Percentiles rank a stretch among this genome's conserved stretches.
phyloP scores from a whole-genome alignment of 2,329 filamentous ascomycete genomes.

The Aureobasidium subglaciale region DNA sequence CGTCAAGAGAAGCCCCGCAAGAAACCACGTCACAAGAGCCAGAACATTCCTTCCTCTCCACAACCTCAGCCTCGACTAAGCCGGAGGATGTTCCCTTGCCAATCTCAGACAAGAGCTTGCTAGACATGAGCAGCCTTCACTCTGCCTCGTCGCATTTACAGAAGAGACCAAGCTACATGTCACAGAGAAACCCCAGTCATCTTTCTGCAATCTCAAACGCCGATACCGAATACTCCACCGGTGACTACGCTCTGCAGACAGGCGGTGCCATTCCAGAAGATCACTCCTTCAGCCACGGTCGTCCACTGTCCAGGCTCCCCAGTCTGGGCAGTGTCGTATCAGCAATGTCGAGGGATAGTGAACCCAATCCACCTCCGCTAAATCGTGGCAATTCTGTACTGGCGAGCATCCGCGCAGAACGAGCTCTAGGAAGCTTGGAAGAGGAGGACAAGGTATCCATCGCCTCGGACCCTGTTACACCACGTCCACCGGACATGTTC shows the following conservation, averaged over 20 bases:
- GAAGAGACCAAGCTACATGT: slow-evolving; percentile 48
- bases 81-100: slow-evolving; percentile 10
- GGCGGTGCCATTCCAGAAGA: slow-evolving; percentile 61
- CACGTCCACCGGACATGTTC: slow-evolving; percentile 49
- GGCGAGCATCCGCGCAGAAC: slow-evolving; percentile 32
- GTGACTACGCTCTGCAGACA: slow-evolving; percentile 73
- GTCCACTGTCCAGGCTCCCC: slow-evolving; percentile 61
- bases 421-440: slow-evolving; percentile 37
- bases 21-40: background rate
- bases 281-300: slow-evolving; percentile 24
- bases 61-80: slow-evolving; percentile 4
- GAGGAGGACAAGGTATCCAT: slow-evolving; percentile 49
- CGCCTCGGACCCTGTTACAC: slow-evolving; percentile 57
- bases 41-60: slow-evolving; percentile 2
- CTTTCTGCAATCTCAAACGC: slow-evolving; percentile 58
- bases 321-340: slow-evolving; percentile 89
- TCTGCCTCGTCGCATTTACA: slow-evolving; percentile 22
- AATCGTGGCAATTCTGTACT: slow-evolving; percentile 26
- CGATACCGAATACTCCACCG: slow-evolving; percentile 43
- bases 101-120: slow-evolving; percentile 2
- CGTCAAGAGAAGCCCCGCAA: background rate
- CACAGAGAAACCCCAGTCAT: slow-evolving; percentile 49
- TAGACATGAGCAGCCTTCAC: slow-evolving; percentile 17
- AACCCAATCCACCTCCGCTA: slow-evolving; percentile 25
- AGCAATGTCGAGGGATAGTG: slow-evolving; percentile 52